These are phyloP conservation scores for Gamarada debralockiae DNA, from an alignment of 495 filamentous ascomycete species.

Conservation along the genomic window DNA sequence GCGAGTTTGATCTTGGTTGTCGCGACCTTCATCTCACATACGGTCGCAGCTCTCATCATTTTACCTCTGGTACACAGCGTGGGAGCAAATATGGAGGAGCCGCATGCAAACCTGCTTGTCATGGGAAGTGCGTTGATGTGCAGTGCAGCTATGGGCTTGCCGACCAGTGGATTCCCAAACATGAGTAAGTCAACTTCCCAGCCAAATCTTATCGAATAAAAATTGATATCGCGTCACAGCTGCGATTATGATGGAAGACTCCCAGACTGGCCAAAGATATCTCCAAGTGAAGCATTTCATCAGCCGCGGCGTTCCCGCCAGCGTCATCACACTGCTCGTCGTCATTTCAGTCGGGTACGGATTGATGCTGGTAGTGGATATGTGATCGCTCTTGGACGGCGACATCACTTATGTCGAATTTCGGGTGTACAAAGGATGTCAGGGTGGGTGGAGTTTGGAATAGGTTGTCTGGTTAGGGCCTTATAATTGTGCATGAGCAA, in stretches of 20 bases:
- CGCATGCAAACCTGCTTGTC: slow-evolving; percentile 91
- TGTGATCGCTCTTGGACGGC: no score
- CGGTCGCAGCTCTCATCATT: slow-evolving; percentile 93
- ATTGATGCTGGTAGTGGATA: slow-evolving; percentile 73
- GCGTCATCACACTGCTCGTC: slow-evolving; percentile 75
- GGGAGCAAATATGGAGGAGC: slow-evolving; percentile 76
- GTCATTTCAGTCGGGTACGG: slow-evolving; percentile 84
- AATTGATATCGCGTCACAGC: slow-evolving; percentile 45
- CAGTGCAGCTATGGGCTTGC: slow-evolving; percentile 78
- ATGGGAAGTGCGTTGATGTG: slow-evolving; percentile 72
- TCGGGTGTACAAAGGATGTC: no score
- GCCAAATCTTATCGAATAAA: slow-evolving; percentile 22
- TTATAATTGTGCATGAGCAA: no score
- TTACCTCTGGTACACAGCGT: slow-evolving; percentile 85
- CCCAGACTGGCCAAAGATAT: slow-evolving; percentile 86
- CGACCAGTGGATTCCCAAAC: slow-evolving; percentile 95
- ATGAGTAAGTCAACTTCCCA: slow-evolving; percentile 87
- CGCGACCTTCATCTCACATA: slow-evolving; percentile 97
- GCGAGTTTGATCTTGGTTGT: slow-evolving; percentile 82
- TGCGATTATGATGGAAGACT: slow-evolving; percentile 98
- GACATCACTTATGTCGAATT: no score
- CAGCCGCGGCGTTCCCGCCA: slow-evolving; percentile 80
- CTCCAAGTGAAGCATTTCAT: slow-evolving; percentile 92
- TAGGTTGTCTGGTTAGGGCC: no score
- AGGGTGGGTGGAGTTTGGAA: no score